A percentile compares a stretch with the other conserved stretches of the same genome.
Conservation (phyloP, 495 filamentous ascomycete genomes). For the Cenococcum geophilum region DNA sequence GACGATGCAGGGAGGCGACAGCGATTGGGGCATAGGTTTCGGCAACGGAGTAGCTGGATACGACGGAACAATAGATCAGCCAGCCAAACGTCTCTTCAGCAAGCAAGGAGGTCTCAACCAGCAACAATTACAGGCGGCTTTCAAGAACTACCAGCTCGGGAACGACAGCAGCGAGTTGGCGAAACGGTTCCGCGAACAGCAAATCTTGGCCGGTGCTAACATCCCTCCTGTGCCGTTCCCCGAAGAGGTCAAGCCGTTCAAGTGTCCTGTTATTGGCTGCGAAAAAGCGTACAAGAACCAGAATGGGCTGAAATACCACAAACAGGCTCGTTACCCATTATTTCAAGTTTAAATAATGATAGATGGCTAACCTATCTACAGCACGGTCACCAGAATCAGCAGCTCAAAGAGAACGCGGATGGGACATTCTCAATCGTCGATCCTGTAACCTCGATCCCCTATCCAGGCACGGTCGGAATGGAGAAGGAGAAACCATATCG, state of each 20-base stretch:
- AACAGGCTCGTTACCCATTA: constrained; percentile 51
- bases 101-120: constrained; percentile 62
- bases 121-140: constrained; percentile 54
- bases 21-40: constrained; percentile 25
- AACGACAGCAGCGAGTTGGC: constrained; percentile 65
- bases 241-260: constrained; percentile 86
- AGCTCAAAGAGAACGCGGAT: constrained; percentile 89
- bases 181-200: constrained; percentile 63
- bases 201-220: constrained; percentile 53
- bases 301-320: constrained; percentile 89
- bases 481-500: constrained; percentile 99
- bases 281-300: constrained; percentile 99
- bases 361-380: constrained; percentile 42
- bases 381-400: constrained; percentile 95
- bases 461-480: constrained; percentile 95
- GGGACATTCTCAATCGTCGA: constrained; percentile 98
- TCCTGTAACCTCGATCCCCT: constrained; percentile 85
- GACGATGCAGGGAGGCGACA: constrained; percentile 20
- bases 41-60: constrained; percentile 25
- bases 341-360: not conserved
- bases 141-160: constrained; percentile 62
- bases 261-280: constrained; percentile 95
- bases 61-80: constrained; percentile 84
- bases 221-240: constrained; percentile 32
- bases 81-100: constrained; percentile 86